Conservation (phyloP, 768 basidiomycete species). For the Daedaleopsis nitida region DNA sequence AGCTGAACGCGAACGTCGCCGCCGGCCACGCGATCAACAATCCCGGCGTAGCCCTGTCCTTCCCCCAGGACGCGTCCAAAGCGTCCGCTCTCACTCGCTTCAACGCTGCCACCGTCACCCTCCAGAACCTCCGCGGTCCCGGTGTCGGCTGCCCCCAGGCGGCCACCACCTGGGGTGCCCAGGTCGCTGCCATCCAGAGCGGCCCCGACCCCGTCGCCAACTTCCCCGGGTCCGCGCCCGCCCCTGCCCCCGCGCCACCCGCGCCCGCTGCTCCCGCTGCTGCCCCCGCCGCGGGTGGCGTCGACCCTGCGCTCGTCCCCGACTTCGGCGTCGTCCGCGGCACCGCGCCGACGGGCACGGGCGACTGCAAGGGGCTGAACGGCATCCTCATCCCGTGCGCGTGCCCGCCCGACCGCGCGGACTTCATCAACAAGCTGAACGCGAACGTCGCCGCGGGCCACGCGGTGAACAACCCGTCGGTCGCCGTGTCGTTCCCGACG, state of each 20-base stretch:
- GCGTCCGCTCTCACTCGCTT: conserved; percentile 44
- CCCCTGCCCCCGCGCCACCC: conserved; percentile 16
- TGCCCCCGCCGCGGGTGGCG: conserved; percentile 16
- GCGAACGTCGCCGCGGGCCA: conserved; percentile 63
- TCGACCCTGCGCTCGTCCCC: conserved; percentile 28
- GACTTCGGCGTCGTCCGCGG: conserved; percentile 24
- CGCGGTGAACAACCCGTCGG: conserved; percentile 64
- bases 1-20: conserved; percentile 12
- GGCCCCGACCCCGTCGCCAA: conserved; percentile 1
- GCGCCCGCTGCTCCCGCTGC: conserved; percentile 19
- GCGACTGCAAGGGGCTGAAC: conserved; percentile 39
- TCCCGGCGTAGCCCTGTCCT: conserved; percentile 39
- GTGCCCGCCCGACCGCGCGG: conserved; percentile 40
- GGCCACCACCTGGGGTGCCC: conserved; percentile 57
- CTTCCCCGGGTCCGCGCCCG: conserved; percentile 9
- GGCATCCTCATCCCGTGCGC: conserved; percentile 43
- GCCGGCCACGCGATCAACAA: conserved; percentile 39
- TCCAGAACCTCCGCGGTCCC: conserved; percentile 69
- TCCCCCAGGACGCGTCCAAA: conserved; percentile 43
- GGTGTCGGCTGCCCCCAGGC: conserved; percentile 67
- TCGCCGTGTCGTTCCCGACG: conserved; percentile 45
- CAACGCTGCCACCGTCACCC: conserved; percentile 58
- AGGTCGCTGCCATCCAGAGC: conserved; percentile 21
- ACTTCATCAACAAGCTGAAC: conserved; percentile 32
- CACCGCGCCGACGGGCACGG: conserved; percentile 24